Conservation (phyloP, 2,329 filamentous ascomycete genomes). For the Neofusicoccum laricinum region DNA sequence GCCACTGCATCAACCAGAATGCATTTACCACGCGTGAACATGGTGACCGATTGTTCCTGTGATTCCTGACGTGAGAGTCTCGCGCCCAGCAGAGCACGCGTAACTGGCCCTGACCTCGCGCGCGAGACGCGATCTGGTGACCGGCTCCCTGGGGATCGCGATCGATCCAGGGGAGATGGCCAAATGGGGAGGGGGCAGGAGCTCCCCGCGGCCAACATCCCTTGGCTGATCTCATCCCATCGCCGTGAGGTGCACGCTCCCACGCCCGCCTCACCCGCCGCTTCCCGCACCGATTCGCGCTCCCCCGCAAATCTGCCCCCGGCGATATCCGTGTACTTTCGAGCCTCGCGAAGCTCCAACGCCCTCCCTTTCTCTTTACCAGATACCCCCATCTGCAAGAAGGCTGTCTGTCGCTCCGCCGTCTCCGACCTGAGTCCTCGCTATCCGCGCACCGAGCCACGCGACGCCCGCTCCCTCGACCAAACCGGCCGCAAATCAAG, state of each 20-base stretch:
- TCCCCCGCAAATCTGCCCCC: neutral
- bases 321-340: neutral
- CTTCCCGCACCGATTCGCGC: neutral
- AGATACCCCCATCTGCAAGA: too few species aligned
- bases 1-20: neutral
- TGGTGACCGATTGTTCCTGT: neutral
- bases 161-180: neutral
- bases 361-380: too few species aligned
- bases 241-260: neutral
- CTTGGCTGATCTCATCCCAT: slow-evolving; percentile 1
- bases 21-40: neutral
- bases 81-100: neutral
- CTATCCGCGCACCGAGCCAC: too few species aligned
- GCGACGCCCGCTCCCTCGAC: too few species aligned
- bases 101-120: neutral
- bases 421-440: too few species aligned
- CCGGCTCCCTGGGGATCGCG: neutral
- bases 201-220: neutral
- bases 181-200: neutral
- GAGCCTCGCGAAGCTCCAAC: too few species aligned
- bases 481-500: neutral
- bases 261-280: neutral
- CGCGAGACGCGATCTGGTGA: neutral
- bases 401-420: too few species aligned
- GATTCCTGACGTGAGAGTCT: neutral